Evolutionary conservation across 176 grass and related monocot genomes (phyloP).

Genomic region (Tuctoria greenei): DNA sequence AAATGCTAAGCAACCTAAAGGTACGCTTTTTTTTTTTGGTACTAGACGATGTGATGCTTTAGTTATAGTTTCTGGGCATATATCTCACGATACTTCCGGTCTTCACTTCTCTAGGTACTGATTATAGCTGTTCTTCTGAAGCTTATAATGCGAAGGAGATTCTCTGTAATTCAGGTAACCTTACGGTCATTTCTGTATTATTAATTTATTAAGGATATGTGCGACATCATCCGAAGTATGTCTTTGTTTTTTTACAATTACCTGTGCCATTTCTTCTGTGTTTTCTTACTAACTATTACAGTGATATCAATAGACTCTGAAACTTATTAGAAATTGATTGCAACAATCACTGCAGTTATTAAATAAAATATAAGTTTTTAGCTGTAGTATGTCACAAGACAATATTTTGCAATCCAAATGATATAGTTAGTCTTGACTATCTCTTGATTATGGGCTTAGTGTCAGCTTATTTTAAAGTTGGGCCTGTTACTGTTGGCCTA

Average conservation of each 20-base stretch:
- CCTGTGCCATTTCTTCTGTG: not conserved
- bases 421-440: conserved; percentile 1
- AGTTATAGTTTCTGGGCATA: not conserved
- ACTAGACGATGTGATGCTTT: conserved; percentile 18
- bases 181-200: conserved; percentile 19
- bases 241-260: conserved; percentile 11
- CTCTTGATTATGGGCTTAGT: not conserved
- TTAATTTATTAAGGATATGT: conserved; percentile 7
- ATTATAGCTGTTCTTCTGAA: conserved; percentile 96
- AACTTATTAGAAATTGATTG: conserved; percentile 8
- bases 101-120: conserved; percentile 68
- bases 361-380: not conserved
- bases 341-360: not conserved
- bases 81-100: conserved; percentile 25
- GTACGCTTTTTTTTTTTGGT: conserved; percentile 37
- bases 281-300: conserved; percentile 3
- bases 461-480: conserved; percentile 10
- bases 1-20: conserved; percentile 99
- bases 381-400: not conserved
- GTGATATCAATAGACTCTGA: not conserved
- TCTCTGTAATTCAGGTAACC: conserved; percentile 90
- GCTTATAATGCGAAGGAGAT: conserved; percentile 83
- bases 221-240: not conserved
- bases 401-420: not conserved
- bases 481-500: not conserved